A percentile compares a stretch with the other conserved stretches of the same genome.
These are phyloP conservation scores for Lodderomyces pseudojiufengensis DNA, from an alignment of 1,139 yeast species.

Conservation along the genomic window DNA sequence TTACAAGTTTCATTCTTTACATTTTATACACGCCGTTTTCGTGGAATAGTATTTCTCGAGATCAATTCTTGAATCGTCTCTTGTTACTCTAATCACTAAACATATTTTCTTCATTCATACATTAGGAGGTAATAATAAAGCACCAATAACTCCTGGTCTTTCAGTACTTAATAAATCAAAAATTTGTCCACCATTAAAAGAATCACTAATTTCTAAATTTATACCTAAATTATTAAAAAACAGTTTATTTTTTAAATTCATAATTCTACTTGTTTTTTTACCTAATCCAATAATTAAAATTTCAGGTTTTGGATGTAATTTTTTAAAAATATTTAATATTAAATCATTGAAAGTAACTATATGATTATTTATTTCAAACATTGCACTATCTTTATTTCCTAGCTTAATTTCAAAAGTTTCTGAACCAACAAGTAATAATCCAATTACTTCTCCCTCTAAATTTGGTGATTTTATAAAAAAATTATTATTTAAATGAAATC, in stretches of 20 bases:
- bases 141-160: slow-evolving; percentile 68
- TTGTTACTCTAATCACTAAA: too few relatives aligned
- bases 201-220: slow-evolving; percentile 65
- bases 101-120: too few relatives aligned
- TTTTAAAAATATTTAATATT: slow-evolving; percentile 47
- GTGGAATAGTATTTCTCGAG: too few relatives aligned
- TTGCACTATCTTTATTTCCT: slow-evolving; percentile 17
- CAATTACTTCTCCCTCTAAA: slow-evolving; percentile 41
- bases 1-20: too few relatives aligned
- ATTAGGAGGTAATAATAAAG: slow-evolving; percentile 68
- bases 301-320: slow-evolving; percentile 76
- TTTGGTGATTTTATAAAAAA: slow-evolving; percentile 46
- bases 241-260: slow-evolving; percentile 51
- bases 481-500: slow-evolving; percentile 40
- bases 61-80: too few relatives aligned
- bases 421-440: slow-evolving; percentile 56
- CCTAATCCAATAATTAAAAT: slow-evolving; percentile 71
- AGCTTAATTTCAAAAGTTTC: slow-evolving; percentile 64
- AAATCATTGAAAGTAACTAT: slow-evolving; percentile 37
- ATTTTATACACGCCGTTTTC: too few relatives aligned
- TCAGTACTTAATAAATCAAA: slow-evolving; percentile 79
- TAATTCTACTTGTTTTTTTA: slow-evolving; percentile 49
- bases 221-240: slow-evolving; percentile 58
- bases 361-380: slow-evolving; percentile 28
- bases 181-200: slow-evolving; percentile 63